Conservation (phyloP, 2,329 filamentous ascomycete genomes). For the Thyridium curvatum region DNA sequence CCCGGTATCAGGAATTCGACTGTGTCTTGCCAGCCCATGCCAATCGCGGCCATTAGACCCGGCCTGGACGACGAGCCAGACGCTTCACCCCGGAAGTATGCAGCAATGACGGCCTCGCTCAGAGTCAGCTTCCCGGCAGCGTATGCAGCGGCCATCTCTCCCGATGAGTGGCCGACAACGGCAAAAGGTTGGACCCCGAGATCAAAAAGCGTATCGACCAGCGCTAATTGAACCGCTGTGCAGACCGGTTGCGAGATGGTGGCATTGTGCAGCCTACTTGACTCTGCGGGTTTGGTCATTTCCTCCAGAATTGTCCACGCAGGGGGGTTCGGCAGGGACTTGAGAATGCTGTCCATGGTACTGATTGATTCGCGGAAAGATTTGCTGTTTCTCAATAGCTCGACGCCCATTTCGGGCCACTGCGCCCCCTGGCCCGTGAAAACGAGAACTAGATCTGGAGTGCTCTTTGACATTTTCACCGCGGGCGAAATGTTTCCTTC, state of each 20-base stretch:
- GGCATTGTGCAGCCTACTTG: slow-evolving; percentile 12
- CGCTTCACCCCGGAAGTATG: slow-evolving; percentile 15
- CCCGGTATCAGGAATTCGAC: slow-evolving; percentile 9
- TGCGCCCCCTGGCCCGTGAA: slow-evolving; percentile 28
- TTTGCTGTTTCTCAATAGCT: slow-evolving; percentile 15
- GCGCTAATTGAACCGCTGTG: slow-evolving; percentile 33
- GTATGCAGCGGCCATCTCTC: slow-evolving; percentile 35
- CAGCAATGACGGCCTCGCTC: slow-evolving; percentile 9
- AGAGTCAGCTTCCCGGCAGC: slow-evolving; percentile 19
- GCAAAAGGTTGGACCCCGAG: slow-evolving; percentile 18
- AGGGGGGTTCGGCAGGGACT: slow-evolving; percentile 11
- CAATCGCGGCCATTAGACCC: background rate
- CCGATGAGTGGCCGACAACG: slow-evolving; percentile 24
- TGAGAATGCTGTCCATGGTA: slow-evolving; percentile 9
- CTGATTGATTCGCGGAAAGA: slow-evolving; percentile 9
- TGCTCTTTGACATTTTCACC: too few species aligned
- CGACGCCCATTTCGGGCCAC: slow-evolving; percentile 23
- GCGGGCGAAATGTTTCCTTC: too few species aligned
- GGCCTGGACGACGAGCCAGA: slow-evolving; percentile 9
- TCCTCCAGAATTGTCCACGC: slow-evolving; percentile 13
- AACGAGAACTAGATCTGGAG: slow-evolving; percentile 14
- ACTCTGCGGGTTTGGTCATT: slow-evolving; percentile 3
- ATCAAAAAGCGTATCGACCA: slow-evolving; percentile 27
- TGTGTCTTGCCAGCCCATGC: background rate
- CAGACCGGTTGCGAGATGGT: slow-evolving; percentile 26